Evolutionary conservation across 106 monocot genomes (phyloP).

Genomic region (Alisma plantagoaquatica): DNA sequence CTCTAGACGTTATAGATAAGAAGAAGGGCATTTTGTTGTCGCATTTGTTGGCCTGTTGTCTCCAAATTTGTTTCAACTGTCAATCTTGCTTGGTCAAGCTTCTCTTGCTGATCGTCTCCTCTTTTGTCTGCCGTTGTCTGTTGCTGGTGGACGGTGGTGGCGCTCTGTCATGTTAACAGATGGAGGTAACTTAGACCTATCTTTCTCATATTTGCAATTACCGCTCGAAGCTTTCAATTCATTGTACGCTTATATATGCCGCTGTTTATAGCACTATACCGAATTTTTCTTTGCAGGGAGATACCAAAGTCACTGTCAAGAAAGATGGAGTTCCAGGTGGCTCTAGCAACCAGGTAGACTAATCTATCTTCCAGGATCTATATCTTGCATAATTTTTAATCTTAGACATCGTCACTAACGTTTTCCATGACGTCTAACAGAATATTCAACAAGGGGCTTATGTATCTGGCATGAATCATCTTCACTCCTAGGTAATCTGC

Average conservation of each 20-base stretch:
- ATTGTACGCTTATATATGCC: too few relatives aligned
- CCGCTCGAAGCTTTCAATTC: too few relatives aligned
- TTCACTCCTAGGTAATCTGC: slow-evolving; percentile 25
- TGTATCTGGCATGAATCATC: slow-evolving; percentile 33
- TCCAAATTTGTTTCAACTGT: neutral
- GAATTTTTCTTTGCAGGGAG: slow-evolving; percentile 24
- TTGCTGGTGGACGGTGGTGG: slow-evolving; percentile 24
- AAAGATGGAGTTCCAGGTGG: slow-evolving; percentile 30
- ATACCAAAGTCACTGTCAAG: slow-evolving; percentile 40
- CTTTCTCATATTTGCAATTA: neutral
- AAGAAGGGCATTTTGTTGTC: too few relatives aligned
- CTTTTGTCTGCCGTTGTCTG: neutral
- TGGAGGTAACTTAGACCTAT: neutral
- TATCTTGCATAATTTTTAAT: neutral
- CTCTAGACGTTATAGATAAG: neutral
- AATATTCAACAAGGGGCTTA: slow-evolving; percentile 23
- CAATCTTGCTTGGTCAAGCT: neutral
- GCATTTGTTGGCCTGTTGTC: neutral
- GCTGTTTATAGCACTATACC: neutral
- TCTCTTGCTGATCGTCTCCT: neutral
- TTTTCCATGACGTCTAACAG: too few relatives aligned
- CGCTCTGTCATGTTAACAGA: neutral
- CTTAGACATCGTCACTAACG: neutral
- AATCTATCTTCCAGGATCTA: neutral
- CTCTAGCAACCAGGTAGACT: slow-evolving; percentile 27